Evolutionary conservation across 2,329 filamentous ascomycete species (phyloP).

Genomic region (Mariannaea elegans): DNA sequence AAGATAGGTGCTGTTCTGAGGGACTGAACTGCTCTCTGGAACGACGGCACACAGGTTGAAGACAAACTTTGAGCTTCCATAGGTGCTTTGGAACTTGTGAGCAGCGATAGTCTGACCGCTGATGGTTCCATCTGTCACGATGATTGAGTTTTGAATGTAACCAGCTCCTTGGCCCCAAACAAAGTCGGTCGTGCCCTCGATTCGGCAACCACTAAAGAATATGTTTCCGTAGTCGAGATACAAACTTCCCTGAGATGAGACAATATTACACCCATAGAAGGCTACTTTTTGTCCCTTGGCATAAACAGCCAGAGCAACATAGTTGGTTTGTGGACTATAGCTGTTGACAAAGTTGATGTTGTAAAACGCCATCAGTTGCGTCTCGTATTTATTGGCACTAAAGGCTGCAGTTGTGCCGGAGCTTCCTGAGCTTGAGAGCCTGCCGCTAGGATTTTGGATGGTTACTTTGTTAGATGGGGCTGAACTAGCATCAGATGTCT

Average conservation of each 20-base stretch:
- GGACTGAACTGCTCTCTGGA: slow-evolving; percentile 38
- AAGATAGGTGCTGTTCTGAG: slow-evolving; percentile 38
- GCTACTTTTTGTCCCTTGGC: slow-evolving; percentile 48
- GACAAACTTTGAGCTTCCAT: slow-evolving; percentile 49
- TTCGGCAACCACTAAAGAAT: slow-evolving; percentile 31
- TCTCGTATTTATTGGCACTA: slow-evolving; percentile 39
- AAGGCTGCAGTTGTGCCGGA: slow-evolving; percentile 37
- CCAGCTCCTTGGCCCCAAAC: slow-evolving; percentile 36
- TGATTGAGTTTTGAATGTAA: slow-evolving; percentile 36
- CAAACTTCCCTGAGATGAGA: slow-evolving; percentile 31
- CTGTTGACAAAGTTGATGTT: slow-evolving; percentile 43
- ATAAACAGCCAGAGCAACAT: slow-evolving; percentile 36
- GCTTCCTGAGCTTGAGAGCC: slow-evolving; percentile 25
- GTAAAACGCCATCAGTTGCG: slow-evolving; percentile 41
- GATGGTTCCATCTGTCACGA: slow-evolving; percentile 22
- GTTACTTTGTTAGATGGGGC: slow-evolving; percentile 68
- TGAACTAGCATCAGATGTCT: slow-evolving; percentile 52
- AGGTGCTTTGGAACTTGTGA: slow-evolving; percentile 38
- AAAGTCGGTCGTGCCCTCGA: slow-evolving; percentile 34
- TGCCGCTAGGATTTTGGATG: slow-evolving; percentile 40
- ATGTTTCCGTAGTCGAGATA: slow-evolving; percentile 36
- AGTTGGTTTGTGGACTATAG: slow-evolving; percentile 23
- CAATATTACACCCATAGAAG: slow-evolving; percentile 50
- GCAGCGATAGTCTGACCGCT: slow-evolving; percentile 40
- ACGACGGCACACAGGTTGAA: slow-evolving; percentile 52